Base-by-base conservation (phyloP, 305 asterid species). In the Caryopteris hybrid region DNA sequence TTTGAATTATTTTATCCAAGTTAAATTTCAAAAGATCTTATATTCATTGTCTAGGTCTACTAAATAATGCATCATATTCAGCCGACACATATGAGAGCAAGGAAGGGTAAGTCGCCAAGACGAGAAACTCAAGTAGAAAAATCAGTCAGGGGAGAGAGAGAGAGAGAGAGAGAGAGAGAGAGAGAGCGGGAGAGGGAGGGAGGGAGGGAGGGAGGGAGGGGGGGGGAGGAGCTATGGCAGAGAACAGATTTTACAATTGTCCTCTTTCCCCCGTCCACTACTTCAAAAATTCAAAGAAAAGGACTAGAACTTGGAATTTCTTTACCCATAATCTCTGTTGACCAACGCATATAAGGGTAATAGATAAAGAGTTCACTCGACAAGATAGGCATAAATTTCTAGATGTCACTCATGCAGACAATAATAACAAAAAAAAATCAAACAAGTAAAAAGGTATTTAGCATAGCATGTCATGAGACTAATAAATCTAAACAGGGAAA, bases 1-100 rank as follows among this genome's bases (percentile, higher is more conserved):
- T n/a, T 55, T 76, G 48, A 75, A 64, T 70, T 74, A 71, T 68
- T 72, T 68, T 69, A 55, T 11, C 61, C 50, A 70, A 45, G 72
- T 60, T 51, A 42, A 61, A 38, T 43, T n/a, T n/a, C n/a, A n/a
- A n/a, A n/a, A n/a, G n/a, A n/a, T n/a, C n/a, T n/a, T n/a, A n/a
- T n/a, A n/a, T n/a, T n/a, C n/a, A n/a, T n/a, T n/a, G n/a, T n/a
- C n/a, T n/a, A 29, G 43, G 54, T 36, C 43, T 48, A 36, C 22
- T 47, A 17, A 67, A 71, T 23, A 23, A 42, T 64, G 23, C 20
- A 21, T 57, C 61, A 8, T 7, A 34, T 38, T 29, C 16, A 55
- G 47, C 69, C 27, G 36, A 46, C 65, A 69, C 39, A 42, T 39
- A 56, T 11, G 53, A 17, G 63, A 56, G 11, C 68, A 60, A 68